These are phyloP conservation scores for Nematocida parisii DNA, from an alignment of 371 early-diverging fungal species.

Conservation along the genomic window DNA sequence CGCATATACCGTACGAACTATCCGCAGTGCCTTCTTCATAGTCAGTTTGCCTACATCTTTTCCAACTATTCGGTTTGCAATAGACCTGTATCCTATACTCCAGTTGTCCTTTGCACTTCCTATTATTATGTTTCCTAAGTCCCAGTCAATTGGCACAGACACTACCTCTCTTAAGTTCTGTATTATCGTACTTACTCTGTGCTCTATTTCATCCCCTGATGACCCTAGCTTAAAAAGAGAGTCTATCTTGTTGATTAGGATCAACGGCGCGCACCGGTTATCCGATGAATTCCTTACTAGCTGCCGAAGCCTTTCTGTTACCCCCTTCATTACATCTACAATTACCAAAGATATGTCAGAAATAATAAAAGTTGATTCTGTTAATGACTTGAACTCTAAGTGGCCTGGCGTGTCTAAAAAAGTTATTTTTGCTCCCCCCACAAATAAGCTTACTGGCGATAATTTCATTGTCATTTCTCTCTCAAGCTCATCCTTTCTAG, in stretches of 20 bases:
- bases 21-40: constrained; percentile 23
- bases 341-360: constrained; percentile 91
- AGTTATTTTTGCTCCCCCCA: constrained; percentile 25
- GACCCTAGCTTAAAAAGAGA: constrained; percentile 24
- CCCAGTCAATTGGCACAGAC: constrained; percentile 13
- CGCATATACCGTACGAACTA: constrained; percentile 17
- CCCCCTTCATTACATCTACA: constrained; percentile 95
- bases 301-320: constrained; percentile 70
- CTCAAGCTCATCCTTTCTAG: constrained; percentile 93
- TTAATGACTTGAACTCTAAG: constrained; percentile 94
- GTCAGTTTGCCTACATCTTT: constrained; percentile 1
- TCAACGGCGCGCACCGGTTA: not conserved
- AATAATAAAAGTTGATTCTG: constrained; percentile 85
- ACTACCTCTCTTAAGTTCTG: constrained; percentile 10
- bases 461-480: constrained; percentile 99
- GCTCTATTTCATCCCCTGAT: constrained; percentile 21
- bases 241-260: constrained; percentile 50
- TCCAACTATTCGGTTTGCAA: not conserved
- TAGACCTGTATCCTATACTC: constrained; percentile 1
- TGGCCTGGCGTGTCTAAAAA: constrained; percentile 99
- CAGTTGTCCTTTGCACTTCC: constrained; percentile 53
- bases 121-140: constrained; percentile 18
- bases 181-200: constrained; percentile 12
- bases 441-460: constrained; percentile 37
- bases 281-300: constrained; percentile 17